phyloP scores from a whole-genome alignment of 495 filamentous ascomycete genomes.

The Eremomyces bilateralis region DNA sequence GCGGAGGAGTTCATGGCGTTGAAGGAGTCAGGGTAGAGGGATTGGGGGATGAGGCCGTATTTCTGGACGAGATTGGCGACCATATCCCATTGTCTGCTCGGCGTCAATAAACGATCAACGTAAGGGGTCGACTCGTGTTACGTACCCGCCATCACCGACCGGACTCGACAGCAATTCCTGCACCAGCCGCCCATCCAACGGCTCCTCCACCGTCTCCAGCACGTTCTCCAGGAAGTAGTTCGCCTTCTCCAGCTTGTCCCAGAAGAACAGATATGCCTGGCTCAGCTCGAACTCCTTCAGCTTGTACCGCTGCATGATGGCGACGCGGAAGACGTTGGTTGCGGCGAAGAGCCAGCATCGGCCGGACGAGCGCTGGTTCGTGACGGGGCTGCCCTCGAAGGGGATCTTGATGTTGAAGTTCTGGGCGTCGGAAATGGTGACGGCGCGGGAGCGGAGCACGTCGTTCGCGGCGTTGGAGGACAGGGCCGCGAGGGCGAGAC shows the following conservation, averaged over 20 bases:
- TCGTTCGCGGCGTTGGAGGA: constrained; percentile 29
- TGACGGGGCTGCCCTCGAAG: constrained; percentile 62
- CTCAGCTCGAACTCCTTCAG: constrained; percentile 63
- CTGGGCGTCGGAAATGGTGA: constrained; percentile 40
- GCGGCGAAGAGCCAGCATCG: constrained; percentile 80
- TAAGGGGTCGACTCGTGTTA: too few relatives aligned
- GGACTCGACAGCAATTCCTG: constrained; percentile 42
- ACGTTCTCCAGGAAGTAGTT: constrained; percentile 75
- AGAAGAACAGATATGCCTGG: constrained; percentile 82
- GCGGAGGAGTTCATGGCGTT: constrained; percentile 45
- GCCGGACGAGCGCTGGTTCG: constrained; percentile 58
- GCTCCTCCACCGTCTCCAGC: constrained; percentile 44
- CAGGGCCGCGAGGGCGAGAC: constrained; percentile 47
- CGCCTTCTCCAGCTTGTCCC: constrained; percentile 82
- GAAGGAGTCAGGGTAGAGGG: constrained; percentile 57
- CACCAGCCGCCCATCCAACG: constrained; percentile 45
- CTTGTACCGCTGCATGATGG: constrained; percentile 59
- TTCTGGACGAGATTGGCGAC: constrained; percentile 66
- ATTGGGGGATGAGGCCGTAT: constrained; percentile 65
- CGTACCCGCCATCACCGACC: constrained; percentile 63
- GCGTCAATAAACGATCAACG: too few relatives aligned
- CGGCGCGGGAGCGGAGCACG: constrained; percentile 27
- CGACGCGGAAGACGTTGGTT: constrained; percentile 70
- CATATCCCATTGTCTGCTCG: constrained; percentile 93
- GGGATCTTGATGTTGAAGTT: constrained; percentile 67